Percentiles rank a stretch among this genome's conserved stretches.
Conservation (phyloP, 2,329 filamentous ascomycete genomes). For the Calonectria pteridis region DNA sequence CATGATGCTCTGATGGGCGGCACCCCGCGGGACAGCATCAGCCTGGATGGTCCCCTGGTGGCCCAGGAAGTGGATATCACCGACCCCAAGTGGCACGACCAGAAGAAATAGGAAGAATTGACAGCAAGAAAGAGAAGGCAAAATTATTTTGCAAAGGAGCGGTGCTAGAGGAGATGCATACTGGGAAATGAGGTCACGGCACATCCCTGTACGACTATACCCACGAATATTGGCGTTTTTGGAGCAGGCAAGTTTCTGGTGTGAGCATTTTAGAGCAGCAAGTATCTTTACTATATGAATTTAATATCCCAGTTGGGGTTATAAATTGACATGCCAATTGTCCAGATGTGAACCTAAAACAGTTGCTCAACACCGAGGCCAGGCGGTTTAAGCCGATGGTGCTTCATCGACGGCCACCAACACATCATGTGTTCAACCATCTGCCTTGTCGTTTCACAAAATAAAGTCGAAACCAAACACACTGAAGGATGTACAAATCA, state of each 20-base stretch:
- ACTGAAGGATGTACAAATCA: background rate
- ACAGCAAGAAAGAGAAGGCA: background rate
- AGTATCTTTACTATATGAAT: conserved; percentile 14
- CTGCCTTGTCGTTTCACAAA: background rate
- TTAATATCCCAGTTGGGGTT: background rate
- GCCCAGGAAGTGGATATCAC: conserved; percentile 44
- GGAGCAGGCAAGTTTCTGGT: conserved; percentile 24
- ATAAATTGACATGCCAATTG: background rate
- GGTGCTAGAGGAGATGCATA: conserved; percentile 16
- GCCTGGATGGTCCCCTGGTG: conserved; percentile 30
- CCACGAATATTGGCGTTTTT: conserved; percentile 42
- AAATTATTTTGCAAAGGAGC: background rate
- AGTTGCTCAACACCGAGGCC: background rate
- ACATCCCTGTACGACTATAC: conserved; percentile 42
- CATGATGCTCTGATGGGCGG: conserved; percentile 47
- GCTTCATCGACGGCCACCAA: background rate
- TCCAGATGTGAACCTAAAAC: background rate
- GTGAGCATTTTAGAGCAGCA: conserved; percentile 17
- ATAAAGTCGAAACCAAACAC: background rate
- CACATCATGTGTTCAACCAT: too few species aligned
- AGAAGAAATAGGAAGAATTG: background rate
- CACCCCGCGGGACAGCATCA: conserved; percentile 38
- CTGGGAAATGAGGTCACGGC: conserved; percentile 21
- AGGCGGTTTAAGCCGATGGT: background rate
- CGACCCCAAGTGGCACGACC: conserved; percentile 44